Base-by-base conservation (phyloP, 768 basidiomycete species). In the Auriculariales sp. region DNA sequence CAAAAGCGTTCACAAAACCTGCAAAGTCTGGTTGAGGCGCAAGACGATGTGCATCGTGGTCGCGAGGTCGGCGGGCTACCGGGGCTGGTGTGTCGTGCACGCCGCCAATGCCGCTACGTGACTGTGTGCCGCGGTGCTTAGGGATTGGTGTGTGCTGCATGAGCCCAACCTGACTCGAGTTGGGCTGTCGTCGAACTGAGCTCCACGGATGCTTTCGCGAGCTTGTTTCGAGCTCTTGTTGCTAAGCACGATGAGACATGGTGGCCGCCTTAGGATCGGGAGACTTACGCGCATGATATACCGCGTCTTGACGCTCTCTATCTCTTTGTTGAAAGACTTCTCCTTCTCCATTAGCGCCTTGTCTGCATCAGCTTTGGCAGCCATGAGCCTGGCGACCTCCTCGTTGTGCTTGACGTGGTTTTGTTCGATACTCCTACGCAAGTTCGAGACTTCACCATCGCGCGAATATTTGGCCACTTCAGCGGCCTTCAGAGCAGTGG, bases 271-370 rank as follows among this genome's bases (percentile, higher is more conserved):
- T 32, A 32, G 10, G 24, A 50, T 10, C 15, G 5, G 11, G 9
- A 51, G 22, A 54, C 69, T 47, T 64, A 82, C 84, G 64, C 75
- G 82, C 68, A 88, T 86, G 22, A 71, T 67, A 36, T 75, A 73
- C 51, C 83, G 76, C 1, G 83, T 83, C 57, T 73, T 79, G 49
- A 84, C 57, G 10, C 79, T 74, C 60, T 86, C 84, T 54, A 79
- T 69, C 56, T 86, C 81, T 50, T 73, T 76, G 55, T 77, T 77
- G 64, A 78, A 67, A 42, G 79, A 73, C 57, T 75, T 79, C 52
- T 80, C 77, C 46, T 78, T 57, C 49, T 75, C 68, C 3, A 62
- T 57, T 51, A 77, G 75, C 54, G 70, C 75, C 4, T 70, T 67
- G 54, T 83, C 80, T 1, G 72, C 71, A 50, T 77, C 76, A 48